These are phyloP conservation scores for Petunia hybrid DNA, from an alignment of 305 asterid genomes.

Conservation along the genomic window DNA sequence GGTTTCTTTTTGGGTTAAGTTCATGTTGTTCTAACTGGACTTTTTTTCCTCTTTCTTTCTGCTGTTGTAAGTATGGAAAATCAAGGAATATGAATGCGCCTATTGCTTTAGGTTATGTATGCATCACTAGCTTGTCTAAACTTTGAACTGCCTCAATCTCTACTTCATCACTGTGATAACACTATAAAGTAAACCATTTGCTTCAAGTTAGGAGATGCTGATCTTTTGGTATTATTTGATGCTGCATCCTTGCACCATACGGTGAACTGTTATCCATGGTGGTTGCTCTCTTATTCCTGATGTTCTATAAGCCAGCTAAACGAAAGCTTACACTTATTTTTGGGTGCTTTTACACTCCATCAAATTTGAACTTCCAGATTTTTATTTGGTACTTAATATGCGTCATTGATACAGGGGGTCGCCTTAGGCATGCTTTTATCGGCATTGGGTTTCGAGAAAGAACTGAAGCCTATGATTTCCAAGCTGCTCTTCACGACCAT, in stretches of 20 bases:
- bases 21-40: constrained; percentile 4
- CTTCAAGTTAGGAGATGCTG: too few relatives aligned
- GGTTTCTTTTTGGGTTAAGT: constrained; percentile 1
- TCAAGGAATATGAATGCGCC: too few relatives aligned
- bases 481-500: constrained; percentile 98
- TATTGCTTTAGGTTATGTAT: too few relatives aligned
- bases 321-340: too few relatives aligned
- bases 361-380: neutral
- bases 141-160: constrained; percentile 14
- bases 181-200: too few relatives aligned
- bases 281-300: neutral
- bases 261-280: neutral
- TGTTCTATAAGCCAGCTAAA: neutral
- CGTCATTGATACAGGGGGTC: constrained; percentile 63
- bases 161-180: neutral
- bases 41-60: neutral
- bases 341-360: too few relatives aligned
- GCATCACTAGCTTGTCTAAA: too few relatives aligned
- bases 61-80: neutral
- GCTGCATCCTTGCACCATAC: neutral
- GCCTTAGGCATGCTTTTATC: constrained; percentile 96
- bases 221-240: neutral
- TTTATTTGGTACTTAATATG: neutral
- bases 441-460: constrained; percentile 99
- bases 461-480: constrained; percentile 95